Evolutionary conservation across 2,329 filamentous ascomycete species (phyloP), one percentile per base, ranked within the genome.

Genomic region (Phialocephala subalpina): DNA sequence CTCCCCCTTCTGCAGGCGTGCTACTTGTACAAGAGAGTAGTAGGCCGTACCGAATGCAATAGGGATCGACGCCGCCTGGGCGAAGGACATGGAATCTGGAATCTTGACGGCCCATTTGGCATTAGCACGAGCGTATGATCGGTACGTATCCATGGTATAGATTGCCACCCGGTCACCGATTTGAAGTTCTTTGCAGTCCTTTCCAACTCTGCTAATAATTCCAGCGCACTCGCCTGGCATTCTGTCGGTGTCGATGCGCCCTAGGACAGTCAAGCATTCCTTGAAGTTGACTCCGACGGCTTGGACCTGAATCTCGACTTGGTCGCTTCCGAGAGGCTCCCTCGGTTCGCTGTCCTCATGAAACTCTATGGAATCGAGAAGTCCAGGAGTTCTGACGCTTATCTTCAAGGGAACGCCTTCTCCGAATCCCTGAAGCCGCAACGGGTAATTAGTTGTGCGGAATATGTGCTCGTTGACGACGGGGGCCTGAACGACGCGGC

Each of bases 221-320:
- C 77, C 77, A 60, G 67, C 67, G 42, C 70, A 74, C 64, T 78
- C 77, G 18, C 73, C 69, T 25, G 75, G 29, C 77, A 70, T 25
- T 52, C 20, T 16, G 7, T 38, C 35, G 9, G 40, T 9, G 29
- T 56, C n/a, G 25, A 52, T n/a, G 57, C 53, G 7, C 63, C 65
- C 58, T 36, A 68, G 47, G 18, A 71, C 66, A 38, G 70, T 65
- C 9, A 70, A 47, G 4, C 72, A 60, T 62, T 74, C 73, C 40
- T 67, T 66, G 64, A 75, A 73, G 63, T 71, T 70, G 7, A 74
- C 25, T 1, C 67, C 67, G 22, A 49, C 33, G 29, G 60, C 63
- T 35, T 33, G 63, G 16, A 63, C 58, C 35, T 69, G 58, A n/a
- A 72, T 60, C 22, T 68, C 58, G 16, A 63, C 25, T 16, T 65